Percentiles rank a stretch among this genome's conserved stretches.
These are phyloP conservation scores for Xylariomycetidae sp. DNA, from an alignment of 2,329 filamentous ascomycete species.

Conservation along the genomic window DNA sequence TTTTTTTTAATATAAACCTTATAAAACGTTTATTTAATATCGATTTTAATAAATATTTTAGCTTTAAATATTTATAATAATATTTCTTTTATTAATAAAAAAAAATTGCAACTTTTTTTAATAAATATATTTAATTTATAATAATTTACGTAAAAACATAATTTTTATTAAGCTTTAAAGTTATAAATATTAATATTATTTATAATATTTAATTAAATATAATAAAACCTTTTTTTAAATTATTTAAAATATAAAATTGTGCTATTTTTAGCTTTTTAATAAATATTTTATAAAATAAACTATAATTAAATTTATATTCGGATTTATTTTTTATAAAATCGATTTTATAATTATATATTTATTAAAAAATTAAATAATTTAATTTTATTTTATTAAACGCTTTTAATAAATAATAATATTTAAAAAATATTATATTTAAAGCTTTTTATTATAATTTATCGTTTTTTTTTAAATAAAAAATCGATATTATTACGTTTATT, in stretches of 20 bases:
- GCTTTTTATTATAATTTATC: background rate
- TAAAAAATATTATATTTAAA: background rate
- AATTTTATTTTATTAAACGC: background rate
- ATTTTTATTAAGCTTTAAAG: background rate
- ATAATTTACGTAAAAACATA: constrained; percentile 5
- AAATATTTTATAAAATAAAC: background rate
- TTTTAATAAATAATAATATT: background rate
- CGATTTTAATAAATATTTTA: constrained; percentile 5
- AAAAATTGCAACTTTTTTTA: constrained; percentile 1
- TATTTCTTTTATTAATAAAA: constrained; percentile 4
- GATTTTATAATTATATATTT: background rate
- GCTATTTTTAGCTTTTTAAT: background rate
- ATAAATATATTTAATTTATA: constrained; percentile 2
- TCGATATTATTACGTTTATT: background rate
- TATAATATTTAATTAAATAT: background rate
- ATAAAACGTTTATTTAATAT: constrained; percentile 5
- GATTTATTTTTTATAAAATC: background rate
- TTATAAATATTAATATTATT: background rate
- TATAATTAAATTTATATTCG: constrained; percentile 1
- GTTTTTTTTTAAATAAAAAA: background rate
- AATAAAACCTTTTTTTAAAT: constrained; percentile 3
- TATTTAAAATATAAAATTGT: background rate
- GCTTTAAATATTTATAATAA: background rate
- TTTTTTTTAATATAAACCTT: background rate
- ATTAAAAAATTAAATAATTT: background rate